A percentile compares a stretch with the other conserved stretches of the same genome.
Conservation (phyloP, 257 asterid species). For the Solanum dulcamara region DNA sequence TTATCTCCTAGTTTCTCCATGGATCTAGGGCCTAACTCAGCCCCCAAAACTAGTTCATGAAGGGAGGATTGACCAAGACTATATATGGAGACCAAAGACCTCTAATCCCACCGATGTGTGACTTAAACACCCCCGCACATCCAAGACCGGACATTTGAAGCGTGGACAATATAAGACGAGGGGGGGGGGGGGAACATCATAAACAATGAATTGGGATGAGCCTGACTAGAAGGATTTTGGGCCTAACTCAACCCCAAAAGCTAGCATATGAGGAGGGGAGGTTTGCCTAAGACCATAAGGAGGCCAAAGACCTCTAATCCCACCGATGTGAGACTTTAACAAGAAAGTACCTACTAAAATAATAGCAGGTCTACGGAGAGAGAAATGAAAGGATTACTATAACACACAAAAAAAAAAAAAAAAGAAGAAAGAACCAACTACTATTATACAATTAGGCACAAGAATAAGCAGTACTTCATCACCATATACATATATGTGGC, state of each 20-base stretch:
- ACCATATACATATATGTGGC: neutral
- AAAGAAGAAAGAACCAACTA: neutral
- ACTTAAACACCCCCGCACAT: neutral
- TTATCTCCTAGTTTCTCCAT: neutral
- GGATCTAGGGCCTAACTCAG: neutral
- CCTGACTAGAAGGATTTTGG: neutral
- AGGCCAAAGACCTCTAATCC: neutral
- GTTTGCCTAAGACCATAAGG: neutral
- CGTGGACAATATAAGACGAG: neutral
- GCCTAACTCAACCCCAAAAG: neutral
- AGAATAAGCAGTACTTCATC: neutral
- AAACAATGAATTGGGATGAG: neutral
- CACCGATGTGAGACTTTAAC: neutral
- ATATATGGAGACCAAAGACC: neutral
- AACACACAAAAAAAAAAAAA: neutral
- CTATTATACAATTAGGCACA: neutral
- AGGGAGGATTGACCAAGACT: neutral
- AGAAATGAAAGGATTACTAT: neutral
- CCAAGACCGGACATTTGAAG: neutral
- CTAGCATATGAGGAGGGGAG: neutral
- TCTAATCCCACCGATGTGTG: neutral
- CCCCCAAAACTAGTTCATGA: neutral
- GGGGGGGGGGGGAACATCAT: neutral
- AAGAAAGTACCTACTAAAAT: neutral
- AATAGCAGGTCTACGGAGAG: neutral